Base-by-base conservation (phyloP, 2,329 filamentous ascomycete species). In the Talaromyces islandicus region DNA sequence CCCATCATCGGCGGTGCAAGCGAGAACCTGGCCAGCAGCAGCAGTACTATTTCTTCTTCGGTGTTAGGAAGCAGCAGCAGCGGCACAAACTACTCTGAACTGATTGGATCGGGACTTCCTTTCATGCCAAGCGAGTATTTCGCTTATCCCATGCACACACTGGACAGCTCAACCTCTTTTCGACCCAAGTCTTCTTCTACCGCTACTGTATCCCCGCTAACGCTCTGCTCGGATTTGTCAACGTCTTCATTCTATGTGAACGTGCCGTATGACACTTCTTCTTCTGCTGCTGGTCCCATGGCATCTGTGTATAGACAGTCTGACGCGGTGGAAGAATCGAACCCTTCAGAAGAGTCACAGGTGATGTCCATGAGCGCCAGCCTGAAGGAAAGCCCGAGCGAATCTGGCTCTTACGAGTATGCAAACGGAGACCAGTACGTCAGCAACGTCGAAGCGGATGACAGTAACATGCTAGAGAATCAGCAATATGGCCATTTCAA, bases 1-100 rank as follows among this genome's bases (percentile, higher is more conserved):
- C 61, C 68, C 17, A 30, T 41, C 51, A 73, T 74, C 57, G 68
- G 75, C 53, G 75, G 67, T 10, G 66, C 68, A 25, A 68, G 65
- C 30, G 68, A 69, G 32, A 64, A 62, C 60, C 68, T 35, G 67
- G 21, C 35, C 62, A 19, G 60, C 65, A 11, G 62, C 38, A 65
- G 62, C 38, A 53, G 58, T 29, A 52, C 62, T 12, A 50, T 61
- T 12, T 52, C 52, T 12, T 58, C 67, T 54, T n/a, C 48, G 17
- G 32, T 43, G 1, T 9, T 43, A 35, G 32, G 12, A 35, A 35
- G 12, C 19, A 43, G 19, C 19, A 46, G 9, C 43, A 46, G 21
- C 43, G 24, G 21, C n/a, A 46, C 43, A 19, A 46, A 24, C 14
- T 41, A 41, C 32, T 24, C 50, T 6, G 56, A 61, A 4, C 35